Conservation (phyloP, 345 rosid genomes). For the Aquilaria yunnanensis region DNA sequence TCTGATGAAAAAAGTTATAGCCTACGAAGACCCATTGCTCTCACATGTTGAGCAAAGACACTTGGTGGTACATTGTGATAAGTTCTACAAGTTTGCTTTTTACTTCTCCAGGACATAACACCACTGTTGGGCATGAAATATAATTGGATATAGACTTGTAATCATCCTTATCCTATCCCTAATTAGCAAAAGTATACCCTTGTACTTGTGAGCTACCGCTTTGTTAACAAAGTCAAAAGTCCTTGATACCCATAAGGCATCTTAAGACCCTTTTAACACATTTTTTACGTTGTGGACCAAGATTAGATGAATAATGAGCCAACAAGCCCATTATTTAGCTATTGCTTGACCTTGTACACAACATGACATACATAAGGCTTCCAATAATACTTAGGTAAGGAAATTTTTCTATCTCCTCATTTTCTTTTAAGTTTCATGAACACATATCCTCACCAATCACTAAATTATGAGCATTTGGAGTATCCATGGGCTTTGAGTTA, state of each 20-base stretch:
- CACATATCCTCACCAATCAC: too few relatives aligned
- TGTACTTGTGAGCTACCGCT: not conserved
- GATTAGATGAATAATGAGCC: not conserved
- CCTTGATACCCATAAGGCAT: not conserved
- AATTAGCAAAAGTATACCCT: not conserved
- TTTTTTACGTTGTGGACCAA: not conserved
- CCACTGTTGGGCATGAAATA: too few relatives aligned
- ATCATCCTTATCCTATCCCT: not conserved
- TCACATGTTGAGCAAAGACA: not conserved
- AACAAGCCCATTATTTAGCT: not conserved
- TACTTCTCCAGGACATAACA: too few relatives aligned
- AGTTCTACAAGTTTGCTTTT: not conserved
- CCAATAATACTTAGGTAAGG: not conserved
- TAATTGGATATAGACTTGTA: not conserved
- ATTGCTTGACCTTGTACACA: not conserved
- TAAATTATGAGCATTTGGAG: too few relatives aligned
- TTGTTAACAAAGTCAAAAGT: not conserved
- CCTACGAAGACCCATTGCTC: too few relatives aligned
- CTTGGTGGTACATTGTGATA: not conserved
- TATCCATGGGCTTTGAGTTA: too few relatives aligned
- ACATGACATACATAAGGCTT: not conserved
- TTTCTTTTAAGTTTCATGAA: too few relatives aligned
- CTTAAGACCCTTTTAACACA: not conserved
- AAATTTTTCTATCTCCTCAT: too few relatives aligned
- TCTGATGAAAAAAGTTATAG: not conserved